These are phyloP conservation scores for Botrytis fragariae DNA, from an alignment of 2,329 filamentous ascomycete genomes.

Conservation along the genomic window DNA sequence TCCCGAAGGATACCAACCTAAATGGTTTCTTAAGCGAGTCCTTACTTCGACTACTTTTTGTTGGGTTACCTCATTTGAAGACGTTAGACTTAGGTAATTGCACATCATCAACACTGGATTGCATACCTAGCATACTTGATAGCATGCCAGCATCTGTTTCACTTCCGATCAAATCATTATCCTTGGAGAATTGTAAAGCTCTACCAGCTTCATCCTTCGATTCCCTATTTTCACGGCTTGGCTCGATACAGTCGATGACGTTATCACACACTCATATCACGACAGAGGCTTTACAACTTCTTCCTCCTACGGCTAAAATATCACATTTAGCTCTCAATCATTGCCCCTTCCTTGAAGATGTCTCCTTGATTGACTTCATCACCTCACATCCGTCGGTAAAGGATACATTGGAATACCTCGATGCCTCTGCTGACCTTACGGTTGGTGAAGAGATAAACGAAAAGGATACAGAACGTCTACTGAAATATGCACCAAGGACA, in stretches of 20 bases:
- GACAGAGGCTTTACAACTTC: constrained; percentile 63
- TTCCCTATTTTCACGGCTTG: constrained; percentile 13
- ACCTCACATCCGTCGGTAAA: constrained; percentile 49
- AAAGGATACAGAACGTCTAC: not conserved
- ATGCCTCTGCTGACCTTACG: not conserved
- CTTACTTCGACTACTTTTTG: constrained; percentile 41
- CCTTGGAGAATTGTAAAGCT: constrained; percentile 6
- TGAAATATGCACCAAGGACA: constrained; percentile 9
- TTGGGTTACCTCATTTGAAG: constrained; percentile 6
- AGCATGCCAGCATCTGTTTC: not conserved
- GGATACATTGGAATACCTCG: constrained; percentile 9
- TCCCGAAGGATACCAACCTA: constrained; percentile 33
- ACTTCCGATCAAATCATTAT: constrained; percentile 17
- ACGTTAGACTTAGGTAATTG: constrained; percentile 18
- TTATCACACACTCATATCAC: constrained; percentile 71
- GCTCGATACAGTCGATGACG: constrained; percentile 12
- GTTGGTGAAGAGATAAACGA: constrained; percentile 10
- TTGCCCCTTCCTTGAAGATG: constrained; percentile 64
- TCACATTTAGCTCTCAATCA: constrained; percentile 74
- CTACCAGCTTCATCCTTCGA: constrained; percentile 6
- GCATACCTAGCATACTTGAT: not conserved
- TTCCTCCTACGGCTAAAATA: constrained; percentile 65
- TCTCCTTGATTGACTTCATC: constrained; percentile 67
- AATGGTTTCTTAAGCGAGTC: constrained; percentile 48
- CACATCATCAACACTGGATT: constrained; percentile 8